These are phyloP conservation scores for Pichia ethanolica DNA, from an alignment of 805 yeast species.

Conservation along the genomic window DNA sequence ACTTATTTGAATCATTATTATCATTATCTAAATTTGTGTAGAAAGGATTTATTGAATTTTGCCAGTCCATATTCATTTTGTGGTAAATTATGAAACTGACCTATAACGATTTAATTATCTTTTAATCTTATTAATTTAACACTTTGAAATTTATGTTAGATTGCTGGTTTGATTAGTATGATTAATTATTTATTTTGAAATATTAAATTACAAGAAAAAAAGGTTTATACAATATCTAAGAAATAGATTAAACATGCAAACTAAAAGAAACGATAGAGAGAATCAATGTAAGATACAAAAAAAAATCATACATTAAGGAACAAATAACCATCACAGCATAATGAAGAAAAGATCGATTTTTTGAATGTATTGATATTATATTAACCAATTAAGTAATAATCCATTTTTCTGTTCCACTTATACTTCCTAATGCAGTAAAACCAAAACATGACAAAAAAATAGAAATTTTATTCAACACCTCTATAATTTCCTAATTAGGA, in stretches of 20 bases:
- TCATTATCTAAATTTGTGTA: not conserved
- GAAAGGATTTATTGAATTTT: conserved; percentile 8
- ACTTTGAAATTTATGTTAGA: not conserved
- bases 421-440: conserved; percentile 8
- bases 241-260: too few relatives aligned
- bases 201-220: too few relatives aligned
- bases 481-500: not conserved
- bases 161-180: too few relatives aligned
- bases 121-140: not conserved
- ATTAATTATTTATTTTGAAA: too few relatives aligned
- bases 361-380: too few relatives aligned
- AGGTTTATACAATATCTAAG: too few relatives aligned
- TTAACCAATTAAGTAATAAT: too few relatives aligned
- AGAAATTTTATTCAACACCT: not conserved
- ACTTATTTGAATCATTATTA: not conserved
- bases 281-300: too few relatives aligned
- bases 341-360: too few relatives aligned
- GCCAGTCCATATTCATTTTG: conserved; percentile 7
- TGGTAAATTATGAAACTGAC: not conserved
- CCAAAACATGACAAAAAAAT: not conserved
- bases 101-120: not conserved
- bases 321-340: too few relatives aligned
- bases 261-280: too few relatives aligned
- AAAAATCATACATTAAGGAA: too few relatives aligned
- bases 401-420: not conserved